A percentile compares a stretch with the other conserved stretches of the same genome.
These are phyloP conservation scores for Ricinus communis DNA, from an alignment of 345 rosid genomes.

Conservation along the genomic window DNA sequence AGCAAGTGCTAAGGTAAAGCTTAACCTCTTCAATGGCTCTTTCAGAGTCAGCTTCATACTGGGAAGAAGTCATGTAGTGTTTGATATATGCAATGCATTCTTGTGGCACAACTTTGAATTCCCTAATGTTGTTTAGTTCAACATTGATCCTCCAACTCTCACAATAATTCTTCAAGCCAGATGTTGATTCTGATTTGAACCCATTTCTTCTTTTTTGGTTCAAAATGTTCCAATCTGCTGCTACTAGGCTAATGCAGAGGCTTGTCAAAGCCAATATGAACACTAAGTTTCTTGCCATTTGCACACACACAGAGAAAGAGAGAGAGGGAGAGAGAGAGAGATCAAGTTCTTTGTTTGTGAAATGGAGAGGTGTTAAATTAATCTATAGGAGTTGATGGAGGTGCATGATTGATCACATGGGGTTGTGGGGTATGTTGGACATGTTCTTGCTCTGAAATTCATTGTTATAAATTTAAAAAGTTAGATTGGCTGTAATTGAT, in stretches of 20 bases:
- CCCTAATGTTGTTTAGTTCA: conserved; percentile 66
- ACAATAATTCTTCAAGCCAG: conserved; percentile 49
- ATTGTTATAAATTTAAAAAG: neutral
- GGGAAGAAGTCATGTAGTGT: conserved; percentile 69
- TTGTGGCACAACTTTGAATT: conserved; percentile 61
- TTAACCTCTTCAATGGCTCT: conserved; percentile 51
- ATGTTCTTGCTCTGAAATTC: conserved; percentile 10
- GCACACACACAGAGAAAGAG: neutral
- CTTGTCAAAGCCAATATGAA: conserved; percentile 31
- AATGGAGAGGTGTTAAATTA: neutral
- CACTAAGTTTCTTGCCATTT: conserved; percentile 37
- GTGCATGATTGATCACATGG: conserved; percentile 16
- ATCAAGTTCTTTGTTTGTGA: neutral
- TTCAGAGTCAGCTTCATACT: conserved; percentile 53
- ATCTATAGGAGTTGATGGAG: neutral
- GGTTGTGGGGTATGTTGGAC: conserved; percentile 17
- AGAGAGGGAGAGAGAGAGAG: neutral
- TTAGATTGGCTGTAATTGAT: neutral
- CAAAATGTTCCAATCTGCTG: conserved; percentile 68
- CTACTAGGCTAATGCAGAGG: conserved; percentile 37
- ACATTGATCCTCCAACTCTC: conserved; percentile 84
- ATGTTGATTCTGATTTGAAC: neutral
- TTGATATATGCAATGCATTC: conserved; percentile 52
- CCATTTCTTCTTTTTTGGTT: conserved; percentile 27
- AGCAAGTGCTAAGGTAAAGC: conserved; percentile 44